Evolutionary conservation across 441 rosid species (phyloP).

Genomic region (Erodium moschatum): DNA sequence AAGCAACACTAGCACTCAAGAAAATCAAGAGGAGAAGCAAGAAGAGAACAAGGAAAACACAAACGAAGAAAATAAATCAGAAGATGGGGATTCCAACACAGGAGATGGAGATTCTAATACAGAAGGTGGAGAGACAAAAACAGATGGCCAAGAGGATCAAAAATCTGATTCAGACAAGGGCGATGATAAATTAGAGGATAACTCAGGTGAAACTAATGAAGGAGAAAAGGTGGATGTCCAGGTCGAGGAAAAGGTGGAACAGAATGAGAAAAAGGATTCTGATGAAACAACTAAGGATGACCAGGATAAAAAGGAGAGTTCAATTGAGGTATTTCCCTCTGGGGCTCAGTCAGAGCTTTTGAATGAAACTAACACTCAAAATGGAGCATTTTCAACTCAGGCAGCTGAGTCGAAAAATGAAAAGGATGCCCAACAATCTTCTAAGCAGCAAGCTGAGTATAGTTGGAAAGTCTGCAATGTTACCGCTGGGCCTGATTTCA

Average conservation of each 20-base stretch:
- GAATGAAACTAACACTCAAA: slow-evolving; percentile 60
- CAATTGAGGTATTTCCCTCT: slow-evolving; percentile 54
- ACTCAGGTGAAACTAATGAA: slow-evolving; percentile 25
- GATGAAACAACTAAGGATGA: slow-evolving; percentile 33
- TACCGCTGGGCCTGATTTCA: slow-evolving; percentile 76
- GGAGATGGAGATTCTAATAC: slow-evolving; percentile 25
- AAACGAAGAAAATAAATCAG: slow-evolving; percentile 29
- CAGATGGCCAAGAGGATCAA: slow-evolving; percentile 35
- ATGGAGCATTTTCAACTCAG: slow-evolving; percentile 76
- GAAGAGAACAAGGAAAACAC: slow-evolving; percentile 24
- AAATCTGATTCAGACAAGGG: slow-evolving; percentile 29
- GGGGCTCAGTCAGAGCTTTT: slow-evolving; percentile 69
- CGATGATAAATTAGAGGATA: slow-evolving; percentile 29
- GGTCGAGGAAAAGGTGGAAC: slow-evolving; percentile 30
- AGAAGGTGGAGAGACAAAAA: slow-evolving; percentile 29
- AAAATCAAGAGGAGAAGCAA: slow-evolving; percentile 33
- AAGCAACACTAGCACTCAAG: slow-evolving; percentile 25
- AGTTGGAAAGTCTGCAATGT: slow-evolving; percentile 77
- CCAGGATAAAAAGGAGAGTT: slow-evolving; percentile 38
- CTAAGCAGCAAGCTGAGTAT: slow-evolving; percentile 33
- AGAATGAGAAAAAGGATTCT: slow-evolving; percentile 33
- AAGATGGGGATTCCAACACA: slow-evolving; percentile 20
- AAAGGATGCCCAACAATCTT: slow-evolving; percentile 55
- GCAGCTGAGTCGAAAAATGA: slow-evolving; percentile 77
- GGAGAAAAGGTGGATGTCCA: slow-evolving; percentile 33